Evolutionary conservation across 176 grass and related monocot genomes (phyloP).

Genomic region (Oryza meridionalis): DNA sequence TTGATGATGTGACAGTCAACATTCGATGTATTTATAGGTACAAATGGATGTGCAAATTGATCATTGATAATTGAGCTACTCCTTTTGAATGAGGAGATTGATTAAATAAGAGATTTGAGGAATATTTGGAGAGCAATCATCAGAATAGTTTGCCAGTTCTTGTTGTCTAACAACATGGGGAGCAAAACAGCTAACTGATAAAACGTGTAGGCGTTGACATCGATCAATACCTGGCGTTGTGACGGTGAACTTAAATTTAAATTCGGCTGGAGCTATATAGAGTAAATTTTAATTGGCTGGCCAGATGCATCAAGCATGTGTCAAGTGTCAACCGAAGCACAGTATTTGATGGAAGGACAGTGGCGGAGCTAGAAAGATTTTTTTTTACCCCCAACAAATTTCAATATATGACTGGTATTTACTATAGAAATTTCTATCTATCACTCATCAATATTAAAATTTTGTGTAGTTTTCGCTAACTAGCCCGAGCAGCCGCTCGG

Average conservation of each 20-base stretch:
- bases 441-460: too few species aligned
- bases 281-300: background rate
- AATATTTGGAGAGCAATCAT: slow-evolving; percentile 30
- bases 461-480: too few species aligned
- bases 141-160: background rate
- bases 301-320: background rate
- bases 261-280: background rate
- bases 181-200: background rate
- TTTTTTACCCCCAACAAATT: too few species aligned
- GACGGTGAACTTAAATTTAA: background rate
- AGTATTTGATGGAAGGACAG: background rate
- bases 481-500: too few species aligned
- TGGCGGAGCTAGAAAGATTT: too few species aligned
- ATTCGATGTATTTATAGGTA: slow-evolving; percentile 31
- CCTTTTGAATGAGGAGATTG: background rate
- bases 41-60: background rate
- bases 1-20: background rate
- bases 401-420: too few species aligned
- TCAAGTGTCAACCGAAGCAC: background rate
- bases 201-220: slow-evolving; percentile 25
- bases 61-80: background rate
- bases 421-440: too few species aligned
- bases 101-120: slow-evolving; percentile 16
- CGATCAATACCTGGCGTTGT: background rate
- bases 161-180: slow-evolving; percentile 33